phyloP scores from a whole-genome alignment of 257 asterid species.

The Dorcoceras hygrometricum region DNA sequence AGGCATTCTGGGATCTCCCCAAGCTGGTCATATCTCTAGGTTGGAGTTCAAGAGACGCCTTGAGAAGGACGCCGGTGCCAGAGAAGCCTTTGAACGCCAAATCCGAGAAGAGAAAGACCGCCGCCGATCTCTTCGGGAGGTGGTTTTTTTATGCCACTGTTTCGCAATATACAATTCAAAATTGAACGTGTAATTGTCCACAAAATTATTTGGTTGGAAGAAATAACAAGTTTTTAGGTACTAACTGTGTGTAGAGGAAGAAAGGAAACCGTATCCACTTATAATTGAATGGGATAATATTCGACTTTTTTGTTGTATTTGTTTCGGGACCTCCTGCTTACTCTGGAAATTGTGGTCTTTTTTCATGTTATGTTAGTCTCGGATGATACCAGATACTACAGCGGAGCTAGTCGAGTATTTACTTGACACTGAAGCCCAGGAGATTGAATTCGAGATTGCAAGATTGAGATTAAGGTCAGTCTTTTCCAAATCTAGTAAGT shows the following conservation, averaged over 20 bases:
- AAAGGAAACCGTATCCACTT: no score
- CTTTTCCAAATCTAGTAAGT: not conserved
- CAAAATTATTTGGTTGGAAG: no score
- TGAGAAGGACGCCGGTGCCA: slow-evolving; percentile 64
- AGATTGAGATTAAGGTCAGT: slow-evolving; percentile 77
- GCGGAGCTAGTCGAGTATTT: slow-evolving; percentile 74
- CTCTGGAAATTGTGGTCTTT: slow-evolving; percentile 2
- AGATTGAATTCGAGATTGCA: slow-evolving; percentile 84
- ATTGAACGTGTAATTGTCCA: not conserved
- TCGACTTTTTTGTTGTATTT: no score
- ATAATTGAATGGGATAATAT: no score
- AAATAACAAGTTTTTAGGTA: no score
- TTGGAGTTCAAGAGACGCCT: slow-evolving; percentile 63
- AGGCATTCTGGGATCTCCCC: slow-evolving; percentile 64
- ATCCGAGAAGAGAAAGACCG: slow-evolving; percentile 72
- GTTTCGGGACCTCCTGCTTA: no score
- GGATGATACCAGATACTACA: slow-evolving; percentile 58
- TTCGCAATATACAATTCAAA: not conserved
- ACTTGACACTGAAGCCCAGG: slow-evolving; percentile 93
- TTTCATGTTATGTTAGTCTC: slow-evolving; percentile 43
- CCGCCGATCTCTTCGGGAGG: slow-evolving; percentile 64
- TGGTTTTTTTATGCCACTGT: not conserved
- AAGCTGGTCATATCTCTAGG: slow-evolving; percentile 63
- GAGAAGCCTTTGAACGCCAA: slow-evolving; percentile 72
- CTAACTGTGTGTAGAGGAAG: no score